Evolutionary conservation across 306 rosid species (phyloP).

Genomic region (Cucurbita maxima): DNA sequence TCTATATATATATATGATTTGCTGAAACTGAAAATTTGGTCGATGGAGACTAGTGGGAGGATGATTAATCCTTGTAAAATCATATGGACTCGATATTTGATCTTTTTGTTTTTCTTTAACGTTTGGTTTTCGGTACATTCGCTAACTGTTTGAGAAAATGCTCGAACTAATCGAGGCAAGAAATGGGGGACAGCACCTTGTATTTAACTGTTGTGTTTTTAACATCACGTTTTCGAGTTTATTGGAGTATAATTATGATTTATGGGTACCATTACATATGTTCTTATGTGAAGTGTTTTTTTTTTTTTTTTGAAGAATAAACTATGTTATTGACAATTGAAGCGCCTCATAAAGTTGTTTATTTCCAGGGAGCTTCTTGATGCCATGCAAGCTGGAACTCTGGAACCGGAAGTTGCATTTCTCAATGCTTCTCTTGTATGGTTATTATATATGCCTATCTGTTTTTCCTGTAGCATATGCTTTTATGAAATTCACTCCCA

Average conservation of each 20-base stretch:
- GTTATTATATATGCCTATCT: not conserved
- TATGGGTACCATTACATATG: not conserved
- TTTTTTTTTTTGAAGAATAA: not conserved
- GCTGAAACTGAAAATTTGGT: not conserved
- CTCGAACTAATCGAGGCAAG: not conserved
- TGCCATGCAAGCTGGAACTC: conserved; percentile 60
- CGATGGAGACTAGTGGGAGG: not conserved
- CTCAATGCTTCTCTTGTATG: conserved; percentile 71
- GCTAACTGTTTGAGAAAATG: not conserved
- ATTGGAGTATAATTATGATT: not conserved
- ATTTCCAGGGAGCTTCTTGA: conserved; percentile 67
- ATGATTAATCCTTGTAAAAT: not conserved
- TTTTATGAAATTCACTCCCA: not conserved
- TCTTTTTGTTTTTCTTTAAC: not conserved
- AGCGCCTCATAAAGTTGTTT: conserved; percentile 11
- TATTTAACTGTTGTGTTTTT: not conserved
- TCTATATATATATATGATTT: not conserved
- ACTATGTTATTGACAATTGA: not conserved
- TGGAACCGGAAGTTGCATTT: conserved; percentile 81
- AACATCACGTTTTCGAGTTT: not conserved
- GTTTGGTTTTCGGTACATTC: not conserved
- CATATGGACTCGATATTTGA: not conserved
- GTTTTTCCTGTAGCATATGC: not conserved
- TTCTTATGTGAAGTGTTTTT: not conserved
- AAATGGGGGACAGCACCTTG: not conserved